Evolutionary conservation across 2,329 filamentous ascomycete genomes (phyloP).

Genomic region (Penicillium crustosum): DNA sequence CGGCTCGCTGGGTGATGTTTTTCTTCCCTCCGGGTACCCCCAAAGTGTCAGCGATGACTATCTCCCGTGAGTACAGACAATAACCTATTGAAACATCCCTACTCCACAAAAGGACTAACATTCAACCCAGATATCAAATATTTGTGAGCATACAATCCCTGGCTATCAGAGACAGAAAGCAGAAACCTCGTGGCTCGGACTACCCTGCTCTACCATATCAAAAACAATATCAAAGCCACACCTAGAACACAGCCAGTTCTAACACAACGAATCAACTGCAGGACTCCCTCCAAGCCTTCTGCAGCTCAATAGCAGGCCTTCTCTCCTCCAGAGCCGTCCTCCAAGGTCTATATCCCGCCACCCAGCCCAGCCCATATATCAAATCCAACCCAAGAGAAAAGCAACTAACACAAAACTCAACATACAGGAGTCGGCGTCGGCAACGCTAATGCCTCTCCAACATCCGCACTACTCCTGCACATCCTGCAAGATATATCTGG

Average conservation of each 20-base stretch:
- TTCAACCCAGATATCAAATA: slow-evolving; percentile 60
- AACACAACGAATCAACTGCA: slow-evolving; percentile 13
- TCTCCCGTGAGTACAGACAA: slow-evolving; percentile 55
- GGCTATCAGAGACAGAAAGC: not conserved
- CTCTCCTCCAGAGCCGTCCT: slow-evolving; percentile 81
- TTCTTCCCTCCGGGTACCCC: slow-evolving; percentile 84
- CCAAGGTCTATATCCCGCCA: slow-evolving; percentile 53
- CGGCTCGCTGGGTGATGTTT: slow-evolving; percentile 63
- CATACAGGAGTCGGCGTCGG: slow-evolving; percentile 72
- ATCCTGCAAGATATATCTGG: slow-evolving; percentile 81
- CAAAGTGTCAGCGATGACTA: slow-evolving; percentile 85
- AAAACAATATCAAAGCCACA: not conserved
- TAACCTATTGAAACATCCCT: not conserved
- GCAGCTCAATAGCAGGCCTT: slow-evolving; percentile 51
- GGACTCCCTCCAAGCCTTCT: slow-evolving; percentile 45
- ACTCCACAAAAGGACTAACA: slow-evolving; percentile 11
- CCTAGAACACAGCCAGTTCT: not conserved
- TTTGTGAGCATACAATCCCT: slow-evolving; percentile 52
- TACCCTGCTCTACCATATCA: not conserved
- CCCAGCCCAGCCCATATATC: not conserved
- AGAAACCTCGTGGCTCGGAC: not conserved
- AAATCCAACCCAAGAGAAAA: not conserved
- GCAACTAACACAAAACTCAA: slow-evolving; percentile 2
- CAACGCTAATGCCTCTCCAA: slow-evolving; percentile 74
- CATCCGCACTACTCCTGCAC: slow-evolving; percentile 75